phyloP scores from a whole-genome alignment of 768 basidiomycete species.

The Podaxis sp. region DNA sequence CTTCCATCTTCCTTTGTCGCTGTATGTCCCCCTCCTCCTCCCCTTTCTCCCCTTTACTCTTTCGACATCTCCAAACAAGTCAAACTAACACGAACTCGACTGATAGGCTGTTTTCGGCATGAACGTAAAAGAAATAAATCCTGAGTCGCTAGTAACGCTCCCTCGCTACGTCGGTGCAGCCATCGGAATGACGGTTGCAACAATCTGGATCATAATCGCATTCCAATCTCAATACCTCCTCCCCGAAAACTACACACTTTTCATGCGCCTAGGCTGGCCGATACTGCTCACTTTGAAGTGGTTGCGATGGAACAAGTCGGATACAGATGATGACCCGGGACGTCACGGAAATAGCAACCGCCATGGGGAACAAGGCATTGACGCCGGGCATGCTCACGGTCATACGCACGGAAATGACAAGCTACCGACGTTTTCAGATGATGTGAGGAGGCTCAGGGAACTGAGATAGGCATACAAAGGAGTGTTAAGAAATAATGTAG shows the following conservation, averaged over 20 bases:
- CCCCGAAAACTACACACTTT: constrained; percentile 23
- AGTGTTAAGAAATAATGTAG: no score
- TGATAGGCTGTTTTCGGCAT: constrained; percentile 36
- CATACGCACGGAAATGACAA: neutral
- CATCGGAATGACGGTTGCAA: constrained; percentile 44
- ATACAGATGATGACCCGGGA: neutral
- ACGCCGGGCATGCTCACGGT: neutral
- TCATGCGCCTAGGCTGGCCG: constrained; percentile 37
- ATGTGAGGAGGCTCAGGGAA: no score
- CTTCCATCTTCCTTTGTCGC: constrained; percentile 43
- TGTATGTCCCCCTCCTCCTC: constrained; percentile 18
- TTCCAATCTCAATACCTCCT: constrained; percentile 46
- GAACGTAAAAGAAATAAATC: constrained; percentile 40
- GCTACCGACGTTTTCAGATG: neutral
- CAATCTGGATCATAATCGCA: constrained; percentile 55
- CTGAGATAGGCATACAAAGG: no score
- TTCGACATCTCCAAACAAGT: neutral
- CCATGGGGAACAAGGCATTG: neutral
- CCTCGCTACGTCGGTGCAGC: constrained; percentile 41
- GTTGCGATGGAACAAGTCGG: neutral
- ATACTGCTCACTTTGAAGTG: constrained; percentile 18
- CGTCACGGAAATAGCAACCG: neutral
- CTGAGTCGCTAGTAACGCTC: constrained; percentile 34
- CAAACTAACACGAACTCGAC: neutral
- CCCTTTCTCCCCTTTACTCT: neutral